Conservation (phyloP, 2,329 filamentous ascomycete genomes). For the Tolypocladium ovalisporum region DNA sequence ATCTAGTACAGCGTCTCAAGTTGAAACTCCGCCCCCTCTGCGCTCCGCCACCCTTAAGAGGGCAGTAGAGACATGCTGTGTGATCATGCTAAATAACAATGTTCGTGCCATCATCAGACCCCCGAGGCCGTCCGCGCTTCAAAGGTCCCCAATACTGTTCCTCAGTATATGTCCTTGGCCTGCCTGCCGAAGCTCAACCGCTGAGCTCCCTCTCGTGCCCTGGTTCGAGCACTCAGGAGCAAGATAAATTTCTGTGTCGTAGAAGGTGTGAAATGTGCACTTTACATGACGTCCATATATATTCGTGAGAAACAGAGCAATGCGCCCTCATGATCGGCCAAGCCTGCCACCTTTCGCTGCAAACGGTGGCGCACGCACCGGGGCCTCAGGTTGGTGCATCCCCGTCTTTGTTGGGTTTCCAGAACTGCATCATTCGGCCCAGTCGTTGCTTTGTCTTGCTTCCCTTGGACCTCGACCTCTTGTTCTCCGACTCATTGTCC, state of each 20-base stretch:
- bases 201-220: not conserved
- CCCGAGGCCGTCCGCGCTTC: not conserved
- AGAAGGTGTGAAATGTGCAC: slow-evolving; percentile 14
- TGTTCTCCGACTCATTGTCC: slow-evolving; percentile 41
- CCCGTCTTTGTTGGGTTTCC: slow-evolving; percentile 48
- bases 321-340: not conserved
- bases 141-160: not conserved
- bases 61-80: slow-evolving; percentile 4
- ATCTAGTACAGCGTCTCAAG: not conserved
- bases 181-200: not conserved
- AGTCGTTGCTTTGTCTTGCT: slow-evolving; percentile 57
- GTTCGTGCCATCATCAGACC: slow-evolving; percentile 20
- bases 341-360: not conserved
- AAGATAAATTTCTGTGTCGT: slow-evolving; percentile 2
- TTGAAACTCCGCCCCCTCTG: not conserved
- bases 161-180: not conserved
- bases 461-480: slow-evolving; percentile 40
- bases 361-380: not conserved
- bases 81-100: slow-evolving; percentile 21
- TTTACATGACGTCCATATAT: slow-evolving; percentile 26
- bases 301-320: slow-evolving; percentile 16
- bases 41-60: not conserved
- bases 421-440: slow-evolving; percentile 69
- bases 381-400: slow-evolving; percentile 14
- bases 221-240: slow-evolving; percentile 1